phyloP scores from a whole-genome alignment of 2,329 filamentous ascomycete genomes.

The Fusarium zealandicum region DNA sequence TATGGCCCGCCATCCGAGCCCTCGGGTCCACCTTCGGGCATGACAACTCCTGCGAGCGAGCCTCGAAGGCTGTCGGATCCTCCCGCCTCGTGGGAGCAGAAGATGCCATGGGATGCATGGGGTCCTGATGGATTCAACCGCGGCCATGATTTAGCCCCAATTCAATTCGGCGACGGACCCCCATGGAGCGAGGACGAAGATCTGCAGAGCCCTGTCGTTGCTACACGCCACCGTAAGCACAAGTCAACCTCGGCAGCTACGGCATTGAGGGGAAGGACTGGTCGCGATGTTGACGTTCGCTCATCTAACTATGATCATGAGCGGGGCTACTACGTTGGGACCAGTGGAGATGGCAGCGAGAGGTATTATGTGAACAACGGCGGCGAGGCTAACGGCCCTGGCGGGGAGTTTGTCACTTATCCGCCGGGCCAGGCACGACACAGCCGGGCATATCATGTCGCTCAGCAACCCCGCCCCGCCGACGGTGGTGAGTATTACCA shows the following conservation, averaged over 20 bases:
- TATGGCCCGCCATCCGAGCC: conserved; percentile 88
- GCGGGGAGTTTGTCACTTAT: conserved; percentile 83
- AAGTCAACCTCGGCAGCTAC: conserved; percentile 69
- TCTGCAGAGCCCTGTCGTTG: conserved; percentile 88
- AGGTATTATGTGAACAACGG: conserved; percentile 76
- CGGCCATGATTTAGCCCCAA: conserved; percentile 77
- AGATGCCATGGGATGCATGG: conserved; percentile 67
- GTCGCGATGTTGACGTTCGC: conserved; percentile 55
- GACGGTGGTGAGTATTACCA: conserved; percentile 61
- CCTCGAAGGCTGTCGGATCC: conserved; percentile 83
- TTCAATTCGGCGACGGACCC: conserved; percentile 85
- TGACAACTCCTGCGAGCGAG: conserved; percentile 87
- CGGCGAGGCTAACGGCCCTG: conserved; percentile 75
- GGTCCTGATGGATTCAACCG: conserved; percentile 62
- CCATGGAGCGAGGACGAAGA: conserved; percentile 97
- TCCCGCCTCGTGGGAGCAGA: conserved; percentile 76
- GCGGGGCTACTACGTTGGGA: conserved; percentile 71
- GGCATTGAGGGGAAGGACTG: conserved; percentile 53
- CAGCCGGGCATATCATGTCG: conserved; percentile 54
- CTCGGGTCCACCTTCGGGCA: conserved; percentile 73
- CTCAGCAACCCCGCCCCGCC: conserved; percentile 56
- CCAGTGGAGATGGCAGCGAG: conserved; percentile 74
- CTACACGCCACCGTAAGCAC: conserved; percentile 84
- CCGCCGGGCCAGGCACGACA: conserved; percentile 69
- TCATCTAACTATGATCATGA: conserved; percentile 63